Base-by-base conservation (phyloP, 345 rosid species). In the Melaleuca quinquenervia region DNA sequence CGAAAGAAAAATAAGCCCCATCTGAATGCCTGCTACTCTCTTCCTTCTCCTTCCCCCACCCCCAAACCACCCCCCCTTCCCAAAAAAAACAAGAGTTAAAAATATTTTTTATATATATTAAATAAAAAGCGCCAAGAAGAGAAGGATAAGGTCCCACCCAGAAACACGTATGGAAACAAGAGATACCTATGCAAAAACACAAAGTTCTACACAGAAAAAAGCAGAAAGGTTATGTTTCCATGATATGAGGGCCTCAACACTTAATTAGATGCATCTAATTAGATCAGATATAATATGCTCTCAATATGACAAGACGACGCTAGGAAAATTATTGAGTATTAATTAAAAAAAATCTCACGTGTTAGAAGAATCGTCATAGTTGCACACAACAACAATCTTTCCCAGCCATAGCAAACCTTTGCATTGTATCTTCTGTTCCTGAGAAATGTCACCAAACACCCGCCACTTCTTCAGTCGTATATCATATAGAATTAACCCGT, bases 361-460 rank as follows among this genome's bases (percentile, higher is more conserved):
- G 88, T 94, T 92, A 83, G 97, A 93, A 88, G 98, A 87, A 88
- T 92, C 94, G 51, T 92, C 84, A 82, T 94, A 95, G 94, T 97
- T 97, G 95, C 99, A 97, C 86, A 96, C 95, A 64, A 96, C 98
- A 86, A 96, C 94, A 76, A 97, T 93, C 93, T 96, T 97, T 83
- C 96, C 98, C 90, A 96, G 91, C 99, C 99, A 97, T 89, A 94
- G 88, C 92, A 97, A 92, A 86, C 99, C 98, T 91, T 94, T 92
- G 91, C 99, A 96, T 90, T 94, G 98, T 87, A 96, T 96, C 92
- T 91, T 94, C 85, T 97, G 99, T 84, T 97, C 99, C 91, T 97
- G 99, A 87, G 94, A 94, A 88, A 96, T 90, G 93, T 97, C 98
- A 83, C 99, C 98, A 93, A 97, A 97, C 70, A 95, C 95, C 82